Conservation (phyloP, 495 filamentous ascomycete species). For the Pyronema omphalodes region DNA sequence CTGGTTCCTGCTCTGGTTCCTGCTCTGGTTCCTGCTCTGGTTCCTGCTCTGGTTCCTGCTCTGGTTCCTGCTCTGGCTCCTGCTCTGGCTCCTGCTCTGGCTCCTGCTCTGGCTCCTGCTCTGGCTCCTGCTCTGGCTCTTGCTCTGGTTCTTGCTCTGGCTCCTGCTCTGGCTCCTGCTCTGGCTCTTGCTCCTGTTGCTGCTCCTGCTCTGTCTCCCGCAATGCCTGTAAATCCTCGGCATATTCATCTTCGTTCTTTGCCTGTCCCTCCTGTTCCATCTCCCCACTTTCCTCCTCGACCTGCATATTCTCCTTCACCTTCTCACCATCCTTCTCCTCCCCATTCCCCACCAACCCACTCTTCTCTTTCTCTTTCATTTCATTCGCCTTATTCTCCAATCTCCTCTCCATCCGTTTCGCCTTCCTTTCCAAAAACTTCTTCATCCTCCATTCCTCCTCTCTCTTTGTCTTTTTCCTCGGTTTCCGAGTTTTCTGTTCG, state of each 20-base stretch:
- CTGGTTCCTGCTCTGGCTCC: slow-evolving; percentile 4
- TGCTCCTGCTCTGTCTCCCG: slow-evolving; percentile 6
- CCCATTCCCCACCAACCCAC: too few species aligned
- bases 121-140: slow-evolving; percentile 9
- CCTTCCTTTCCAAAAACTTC: background rate
- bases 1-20: slow-evolving; percentile 3
- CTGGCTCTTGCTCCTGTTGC: slow-evolving; percentile 22
- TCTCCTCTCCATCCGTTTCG: too few species aligned
- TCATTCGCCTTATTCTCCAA: too few species aligned
- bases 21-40: slow-evolving; percentile 18
- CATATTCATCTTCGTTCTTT: slow-evolving; percentile 20
- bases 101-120: slow-evolving; percentile 15
- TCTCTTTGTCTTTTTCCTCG: too few species aligned
- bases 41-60: slow-evolving; percentile 21
- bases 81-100: slow-evolving; percentile 20
- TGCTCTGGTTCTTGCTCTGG: slow-evolving; percentile 22
- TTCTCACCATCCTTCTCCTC: background rate
- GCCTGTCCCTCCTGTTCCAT: background rate
- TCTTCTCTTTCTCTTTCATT: too few species aligned
- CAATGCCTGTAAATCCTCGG: slow-evolving; percentile 6
- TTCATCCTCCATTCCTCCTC: too few species aligned
- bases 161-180: slow-evolving; percentile 13
- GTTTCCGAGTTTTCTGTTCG: too few species aligned
- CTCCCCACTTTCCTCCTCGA: background rate
- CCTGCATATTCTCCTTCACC: slow-evolving; percentile 1